phyloP scores from a whole-genome alignment of 805 yeast species.

The Pichia scutulata region DNA sequence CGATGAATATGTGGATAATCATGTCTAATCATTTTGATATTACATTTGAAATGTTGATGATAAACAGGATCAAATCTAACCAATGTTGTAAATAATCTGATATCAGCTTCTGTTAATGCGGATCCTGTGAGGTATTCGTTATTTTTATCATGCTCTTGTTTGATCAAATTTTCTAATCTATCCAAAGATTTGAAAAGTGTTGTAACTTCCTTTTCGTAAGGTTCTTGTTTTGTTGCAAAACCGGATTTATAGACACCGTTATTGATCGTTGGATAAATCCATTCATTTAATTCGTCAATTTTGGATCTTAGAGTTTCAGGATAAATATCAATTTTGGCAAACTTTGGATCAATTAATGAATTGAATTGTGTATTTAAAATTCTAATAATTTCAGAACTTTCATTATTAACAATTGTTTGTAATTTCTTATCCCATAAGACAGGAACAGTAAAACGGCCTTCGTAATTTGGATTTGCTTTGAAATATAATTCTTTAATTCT shows the following conservation, averaged over 20 bases:
- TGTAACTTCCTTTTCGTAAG: conserved; percentile 61
- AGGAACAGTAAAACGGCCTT: conserved; percentile 87
- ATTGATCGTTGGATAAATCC: conserved; percentile 82
- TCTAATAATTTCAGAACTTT: conserved; percentile 82
- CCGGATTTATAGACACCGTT: conserved; percentile 93
- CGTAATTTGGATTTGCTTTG: conserved; percentile 67
- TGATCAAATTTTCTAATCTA: conserved; percentile 56
- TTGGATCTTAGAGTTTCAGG: conserved; percentile 46
- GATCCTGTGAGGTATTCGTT: conserved; percentile 49
- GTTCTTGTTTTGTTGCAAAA: conserved; percentile 77
- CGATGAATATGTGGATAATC: conserved; percentile 73
- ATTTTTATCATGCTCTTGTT: conserved; percentile 32
- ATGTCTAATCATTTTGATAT: conserved; percentile 66
- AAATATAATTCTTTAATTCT: conserved; percentile 66
- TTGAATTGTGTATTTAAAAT: conserved; percentile 74
- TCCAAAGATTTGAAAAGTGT: conserved; percentile 62
- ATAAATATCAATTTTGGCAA: conserved; percentile 48
- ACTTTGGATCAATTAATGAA: conserved; percentile 41
- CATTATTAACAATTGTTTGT: conserved; percentile 82
- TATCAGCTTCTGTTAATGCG: conserved; percentile 80
- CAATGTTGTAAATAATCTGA: conserved; percentile 80
- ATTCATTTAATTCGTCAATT: conserved; percentile 71
- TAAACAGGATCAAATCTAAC: conserved; percentile 89
- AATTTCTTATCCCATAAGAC: conserved; percentile 85
- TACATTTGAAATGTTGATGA: conserved; percentile 93